These are phyloP conservation scores for Sporobolus alterniflorus DNA, from an alignment of 202 grass and related monocot genomes.

Conservation along the genomic window DNA sequence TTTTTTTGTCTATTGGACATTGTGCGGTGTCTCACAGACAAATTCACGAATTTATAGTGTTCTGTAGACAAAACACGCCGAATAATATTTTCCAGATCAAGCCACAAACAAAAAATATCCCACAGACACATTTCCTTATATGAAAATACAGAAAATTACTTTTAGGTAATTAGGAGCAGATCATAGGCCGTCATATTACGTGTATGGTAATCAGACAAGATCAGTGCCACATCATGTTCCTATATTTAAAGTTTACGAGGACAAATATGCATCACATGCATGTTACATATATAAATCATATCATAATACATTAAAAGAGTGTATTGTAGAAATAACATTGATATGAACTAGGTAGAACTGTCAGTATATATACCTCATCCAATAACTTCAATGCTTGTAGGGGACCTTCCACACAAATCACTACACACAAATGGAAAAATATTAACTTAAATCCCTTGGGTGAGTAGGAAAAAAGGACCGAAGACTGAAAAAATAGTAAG, in stretches of 20 bases:
- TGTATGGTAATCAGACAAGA: not conserved
- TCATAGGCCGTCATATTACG: not conserved
- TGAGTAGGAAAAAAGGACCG: no score
- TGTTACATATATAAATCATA: not conserved
- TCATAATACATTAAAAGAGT: not conserved
- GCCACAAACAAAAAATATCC: no score
- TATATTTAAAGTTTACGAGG: not conserved
- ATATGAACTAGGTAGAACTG: not conserved
- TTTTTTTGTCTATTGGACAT: no score
- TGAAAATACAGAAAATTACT: not conserved
- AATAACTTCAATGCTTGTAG: not conserved
- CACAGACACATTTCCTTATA: no score
- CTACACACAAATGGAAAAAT: not conserved
- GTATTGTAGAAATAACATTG: not conserved
- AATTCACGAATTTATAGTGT: no score
- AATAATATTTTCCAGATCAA: no score
- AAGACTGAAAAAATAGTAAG: no score
- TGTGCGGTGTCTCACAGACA: no score
- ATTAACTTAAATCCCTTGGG: no score
- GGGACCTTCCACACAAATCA: not conserved
- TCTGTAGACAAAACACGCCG: no score
- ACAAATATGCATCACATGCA: not conserved
- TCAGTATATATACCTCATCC: not conserved
- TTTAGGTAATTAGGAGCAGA: conserved; percentile 6
- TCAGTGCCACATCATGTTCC: not conserved